Base-by-base conservation (phyloP, 139 green algal genomes). In the Chlorella sp. region DNA sequence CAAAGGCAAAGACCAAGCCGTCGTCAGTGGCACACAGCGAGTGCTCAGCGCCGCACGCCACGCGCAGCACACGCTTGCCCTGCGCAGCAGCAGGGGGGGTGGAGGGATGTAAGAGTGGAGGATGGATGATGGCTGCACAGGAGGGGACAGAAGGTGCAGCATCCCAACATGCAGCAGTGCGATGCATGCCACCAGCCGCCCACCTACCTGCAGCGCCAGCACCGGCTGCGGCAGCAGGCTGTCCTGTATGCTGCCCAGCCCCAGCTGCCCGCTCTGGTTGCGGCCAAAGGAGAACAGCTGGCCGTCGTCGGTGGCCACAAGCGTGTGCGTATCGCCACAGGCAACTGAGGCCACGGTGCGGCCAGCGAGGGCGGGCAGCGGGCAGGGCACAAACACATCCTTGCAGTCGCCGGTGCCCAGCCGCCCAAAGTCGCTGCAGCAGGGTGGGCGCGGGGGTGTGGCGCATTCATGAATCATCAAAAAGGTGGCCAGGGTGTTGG, bases 281-380 rank as follows among this genome's bases (percentile, higher is more conserved):
- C 90, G 83, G 30, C 91, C 93, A 89, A 97, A 98, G 34, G 86
- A 74, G 65, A 88, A 96, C 36, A 98, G 82, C 67, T 92, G 82
- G 14, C 94, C 95, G 1, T 60, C 79, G 0, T 77, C 74, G 3
- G 86, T 92, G 32, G 93, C 72, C 32, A 93, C 94, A 41, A 98
- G 86, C 26, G 95, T 97, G 89, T 98, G 95, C 17, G 93, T 97
- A 90, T 98, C 96, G 19, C 96, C 96, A 77, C 96, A 98, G 11
- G 94, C 92, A 38, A 98, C 90, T 17, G 70, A 43, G 36, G 48
- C 60, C 6, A 95, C 86, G 16, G 26, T 22, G 32, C 76, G 78
- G 28, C 90, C 90, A 0, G 68, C 48, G 38, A 98, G 91, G 46
- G 89, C 92, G 1, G 82, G 43, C n/a, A 98, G 94, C 28, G 90